Conservation (phyloP, 129 eudicot species). For the Pseudognaphalium luteoalbum region DNA sequence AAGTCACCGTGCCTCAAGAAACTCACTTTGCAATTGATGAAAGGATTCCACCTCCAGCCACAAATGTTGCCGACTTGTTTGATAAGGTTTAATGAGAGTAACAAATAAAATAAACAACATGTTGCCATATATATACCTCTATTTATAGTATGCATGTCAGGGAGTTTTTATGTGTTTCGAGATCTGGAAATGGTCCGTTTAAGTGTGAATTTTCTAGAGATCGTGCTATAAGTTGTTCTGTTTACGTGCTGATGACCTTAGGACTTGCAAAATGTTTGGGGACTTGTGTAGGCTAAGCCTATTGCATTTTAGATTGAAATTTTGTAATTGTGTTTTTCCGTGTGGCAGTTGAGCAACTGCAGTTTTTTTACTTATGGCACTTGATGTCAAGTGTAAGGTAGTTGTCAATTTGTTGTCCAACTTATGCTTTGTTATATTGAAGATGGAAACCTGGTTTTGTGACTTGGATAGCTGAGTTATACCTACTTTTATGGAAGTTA, state of each 20-base stretch:
- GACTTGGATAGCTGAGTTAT: background rate
- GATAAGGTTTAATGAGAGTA: slow-evolving; percentile 57
- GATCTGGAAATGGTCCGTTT: no score
- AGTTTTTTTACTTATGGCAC: slow-evolving; percentile 7
- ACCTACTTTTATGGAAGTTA: background rate
- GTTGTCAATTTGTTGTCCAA: background rate
- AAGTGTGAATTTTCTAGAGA: no score
- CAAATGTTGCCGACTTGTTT: slow-evolving; percentile 63
- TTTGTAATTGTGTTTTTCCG: background rate
- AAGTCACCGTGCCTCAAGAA: slow-evolving; percentile 83
- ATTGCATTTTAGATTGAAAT: background rate
- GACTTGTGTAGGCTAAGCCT: slow-evolving; percentile 4
- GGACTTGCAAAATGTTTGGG: background rate
- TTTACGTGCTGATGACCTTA: background rate
- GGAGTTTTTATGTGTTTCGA: no score
- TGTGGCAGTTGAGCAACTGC: background rate
- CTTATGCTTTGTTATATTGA: background rate
- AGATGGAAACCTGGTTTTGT: slow-evolving; percentile 5
- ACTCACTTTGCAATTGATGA: slow-evolving; percentile 83
- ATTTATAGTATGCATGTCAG: no score
- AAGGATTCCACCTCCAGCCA: slow-evolving; percentile 68
- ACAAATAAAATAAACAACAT: background rate
- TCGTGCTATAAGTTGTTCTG: no score
- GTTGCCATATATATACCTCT: background rate
- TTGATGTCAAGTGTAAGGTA: background rate